These are phyloP conservation scores for Boletus smithii DNA, from an alignment of 1,284 basidiomycete genomes.

Conservation along the genomic window DNA sequence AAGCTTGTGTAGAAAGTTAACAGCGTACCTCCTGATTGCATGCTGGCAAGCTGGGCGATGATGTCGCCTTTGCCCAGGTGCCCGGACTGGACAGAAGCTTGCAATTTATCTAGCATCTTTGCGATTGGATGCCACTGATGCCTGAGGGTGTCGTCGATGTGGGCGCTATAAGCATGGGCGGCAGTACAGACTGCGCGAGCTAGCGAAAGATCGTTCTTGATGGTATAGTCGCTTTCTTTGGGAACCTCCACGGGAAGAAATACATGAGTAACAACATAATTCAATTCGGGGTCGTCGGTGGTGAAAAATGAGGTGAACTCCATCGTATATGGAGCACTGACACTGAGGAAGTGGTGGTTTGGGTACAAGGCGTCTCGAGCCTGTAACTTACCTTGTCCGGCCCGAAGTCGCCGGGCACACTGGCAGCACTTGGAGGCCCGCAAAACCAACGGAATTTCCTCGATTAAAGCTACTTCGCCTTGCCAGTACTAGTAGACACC, in stretches of 20 bases:
- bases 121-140: slow-evolving; percentile 10
- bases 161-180: slow-evolving; percentile 6
- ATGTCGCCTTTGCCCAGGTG: not conserved
- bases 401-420: too few relatives aligned
- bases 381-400: too few relatives aligned
- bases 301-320: not conserved
- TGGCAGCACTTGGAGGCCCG: too few relatives aligned
- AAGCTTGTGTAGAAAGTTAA: too few relatives aligned
- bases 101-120: slow-evolving; percentile 16
- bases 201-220: not conserved
- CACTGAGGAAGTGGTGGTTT: too few relatives aligned
- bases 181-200: too few relatives aligned
- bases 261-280: not conserved
- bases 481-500: too few relatives aligned
- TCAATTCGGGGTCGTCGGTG: not conserved
- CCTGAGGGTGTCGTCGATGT: not conserved
- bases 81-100: not conserved
- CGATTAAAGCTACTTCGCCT: too few relatives aligned
- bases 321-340: too few relatives aligned
- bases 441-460: too few relatives aligned
- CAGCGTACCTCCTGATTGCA: too few relatives aligned
- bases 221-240: not conserved
- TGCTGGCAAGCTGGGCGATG: slow-evolving; percentile 8
- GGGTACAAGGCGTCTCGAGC: too few relatives aligned
- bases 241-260: not conserved